A percentile compares a stretch with the other conserved stretches of the same genome.
phyloP scores from a whole-genome alignment of 441 rosid genomes.

The Pelargonium citronellum region DNA sequence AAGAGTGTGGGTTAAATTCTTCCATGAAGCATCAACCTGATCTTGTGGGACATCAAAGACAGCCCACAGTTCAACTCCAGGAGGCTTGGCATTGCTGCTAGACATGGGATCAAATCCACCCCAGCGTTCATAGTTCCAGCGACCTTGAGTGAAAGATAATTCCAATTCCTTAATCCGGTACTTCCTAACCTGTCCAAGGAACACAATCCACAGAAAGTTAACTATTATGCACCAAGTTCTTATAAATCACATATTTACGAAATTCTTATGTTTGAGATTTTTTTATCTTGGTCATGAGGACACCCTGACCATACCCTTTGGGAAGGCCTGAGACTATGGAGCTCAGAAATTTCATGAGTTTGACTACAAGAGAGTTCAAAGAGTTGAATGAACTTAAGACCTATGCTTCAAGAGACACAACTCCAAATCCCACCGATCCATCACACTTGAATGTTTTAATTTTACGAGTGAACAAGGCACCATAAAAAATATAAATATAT shows the following conservation, averaged over 20 bases:
- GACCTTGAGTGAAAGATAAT: slow-evolving; percentile 91
- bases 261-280: not conserved
- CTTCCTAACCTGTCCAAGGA: slow-evolving; percentile 57
- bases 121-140: slow-evolving; percentile 94
- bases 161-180: slow-evolving; percentile 83
- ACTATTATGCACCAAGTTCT: not conserved
- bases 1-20: slow-evolving; percentile 76
- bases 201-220: slow-evolving; percentile 13
- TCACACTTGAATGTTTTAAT: not conserved
- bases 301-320: not conserved
- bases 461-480: not conserved
- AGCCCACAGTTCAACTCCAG: slow-evolving; percentile 97
- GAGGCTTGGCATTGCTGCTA: slow-evolving; percentile 87
- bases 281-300: not conserved
- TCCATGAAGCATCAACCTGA: slow-evolving; percentile 78
- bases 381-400: not conserved
- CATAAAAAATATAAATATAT: not conserved
- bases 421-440: not conserved
- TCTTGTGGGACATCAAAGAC: slow-evolving; percentile 73
- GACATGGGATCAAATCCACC: slow-evolving; percentile 87
- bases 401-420: not conserved
- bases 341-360: not conserved
- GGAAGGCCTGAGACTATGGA: not conserved
- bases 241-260: not conserved
- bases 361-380: not conserved